Evolutionary conservation across 768 basidiomycete species (phyloP), one percentile per base, ranked within the genome.

Genomic region (Dioszegia hungarica): DNA sequence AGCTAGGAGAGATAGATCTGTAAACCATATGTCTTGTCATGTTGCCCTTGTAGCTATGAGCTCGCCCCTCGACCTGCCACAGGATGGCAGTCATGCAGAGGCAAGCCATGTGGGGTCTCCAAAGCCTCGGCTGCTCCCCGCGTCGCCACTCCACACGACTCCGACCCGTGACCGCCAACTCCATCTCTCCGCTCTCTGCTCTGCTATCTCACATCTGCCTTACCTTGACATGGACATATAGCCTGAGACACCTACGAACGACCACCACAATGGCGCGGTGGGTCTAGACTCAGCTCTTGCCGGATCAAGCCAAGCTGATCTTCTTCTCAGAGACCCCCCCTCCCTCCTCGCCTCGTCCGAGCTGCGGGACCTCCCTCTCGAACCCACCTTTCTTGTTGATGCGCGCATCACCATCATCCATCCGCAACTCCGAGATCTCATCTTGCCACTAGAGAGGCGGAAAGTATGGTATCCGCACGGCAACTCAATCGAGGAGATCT

Each of bases 361-460:
- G 47, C 66, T 72, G 0, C 59, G 68, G 5, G 70, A 72, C 36
- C 41, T 69, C 8, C 54, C 61, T 17, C 58, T 67, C 24, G 37
- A 45, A 12, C 70, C 70, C 1, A 47, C 61, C 1, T 12, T 46
- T 14, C 51, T 73, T 22, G 57, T 62, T n/a, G 52, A 63, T 28
- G 70, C 70, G 0, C 49, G 54, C 24, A 66, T 73, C 20, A 74
- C 70, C 12, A 74, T 70, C 36, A 59, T 75, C 38, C 74, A 75
- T 56, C 73, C 74, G 20, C 88, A 90, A 76, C 78, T 90, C 27
- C 82, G 88, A 33, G 88, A 90, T 77, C 82, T 90, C 46, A 76
- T 89, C 47, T 82, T 87, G 57, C 88, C 87, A 0, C 79, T 82
- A 5, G 82, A 85, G 61, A 77, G 81, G 12, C 86, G 86, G 2